phyloP scores from a whole-genome alignment of 1,284 basidiomycete species.

The Amylostereum areolatum region DNA sequence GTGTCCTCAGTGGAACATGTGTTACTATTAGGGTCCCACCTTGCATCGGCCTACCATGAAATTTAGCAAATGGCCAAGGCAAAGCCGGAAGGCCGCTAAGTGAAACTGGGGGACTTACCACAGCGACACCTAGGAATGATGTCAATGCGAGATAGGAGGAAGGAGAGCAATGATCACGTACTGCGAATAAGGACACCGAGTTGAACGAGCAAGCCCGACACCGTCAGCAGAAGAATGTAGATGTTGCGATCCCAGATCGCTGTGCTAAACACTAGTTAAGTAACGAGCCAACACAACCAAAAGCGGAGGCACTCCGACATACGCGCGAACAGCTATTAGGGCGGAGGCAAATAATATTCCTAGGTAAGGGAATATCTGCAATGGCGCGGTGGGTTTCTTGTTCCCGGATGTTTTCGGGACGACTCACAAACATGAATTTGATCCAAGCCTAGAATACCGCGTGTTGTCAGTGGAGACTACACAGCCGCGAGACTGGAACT shows the following conservation, averaged over 20 bases:
- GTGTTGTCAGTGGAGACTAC: not conserved
- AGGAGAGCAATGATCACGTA: no score
- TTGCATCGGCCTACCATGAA: not conserved
- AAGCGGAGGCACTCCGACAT: not conserved
- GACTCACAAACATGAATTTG: not conserved
- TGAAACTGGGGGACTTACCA: not conserved
- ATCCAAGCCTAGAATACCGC: not conserved
- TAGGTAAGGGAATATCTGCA: not conserved
- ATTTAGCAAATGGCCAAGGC: not conserved
- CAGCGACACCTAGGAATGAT: not conserved
- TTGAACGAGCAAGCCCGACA: not conserved
- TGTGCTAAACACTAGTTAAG: not conserved
- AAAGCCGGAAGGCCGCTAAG: not conserved
- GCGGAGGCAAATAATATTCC: not conserved
- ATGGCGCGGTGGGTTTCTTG: not conserved
- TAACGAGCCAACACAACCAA: not conserved
- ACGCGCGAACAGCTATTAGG: not conserved
- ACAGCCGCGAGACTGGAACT: not conserved
- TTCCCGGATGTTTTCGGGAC: not conserved
- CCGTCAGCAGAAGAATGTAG: not conserved
- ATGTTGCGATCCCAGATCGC: not conserved
- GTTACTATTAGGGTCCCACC: not conserved
- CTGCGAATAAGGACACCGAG: not conserved
- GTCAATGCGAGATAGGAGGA: not conserved
- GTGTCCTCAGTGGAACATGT: not conserved